Evolutionary conservation across 345 rosid genomes (phyloP), one percentile per base, ranked within the genome.

Genomic region (Arabidopsis arenosa): DNA sequence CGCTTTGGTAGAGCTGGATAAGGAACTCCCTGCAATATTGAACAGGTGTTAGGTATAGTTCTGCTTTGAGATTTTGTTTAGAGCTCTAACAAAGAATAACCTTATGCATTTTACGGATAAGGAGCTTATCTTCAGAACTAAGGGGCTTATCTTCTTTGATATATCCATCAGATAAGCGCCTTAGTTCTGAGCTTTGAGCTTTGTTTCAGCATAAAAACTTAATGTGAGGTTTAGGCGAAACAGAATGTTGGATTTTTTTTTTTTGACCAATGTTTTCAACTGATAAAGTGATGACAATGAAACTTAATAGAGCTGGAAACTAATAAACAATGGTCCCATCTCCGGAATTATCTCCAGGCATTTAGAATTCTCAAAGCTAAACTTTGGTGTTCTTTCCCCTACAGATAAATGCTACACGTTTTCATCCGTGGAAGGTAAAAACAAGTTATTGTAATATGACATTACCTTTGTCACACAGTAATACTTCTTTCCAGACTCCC

Each of bases 401-500:
- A 63, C 23, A 52, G 5, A 28, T 17, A 60, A 6, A n/a, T 32
- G 14, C 32, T 55, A 61, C 18, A 68, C 10, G 21, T 17, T 18
- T 66, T 0, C 15, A 57, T 21, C 7, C 33, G 30, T 47, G 53
- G 35, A 58, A 47, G 2, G 17, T 1, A 45, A 57, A 47, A 15
- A 0, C 23, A 45, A 49, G 63, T 33, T 13, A 39, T 2, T 41
- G 76, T 14, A 41, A 47, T 2, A 65, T 64, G 12, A 13, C 26
- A 41, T 73, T 86, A 91, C 99, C 97, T 96, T 96, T 59, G 99
- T 93, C 68, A 96, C 89, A 73, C 98, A 93, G 72, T 89, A 93
- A 79, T 83, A 96, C 15, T 83, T 80, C 76, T 80, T 89, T 76
- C 90, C 96, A 51, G 89, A 87, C 65, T 96, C 97, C 99, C 99